Evolutionary conservation across 371 early-diverging fungal genomes (phyloP), one percentile per base, ranked within the genome.

Genomic region (Haplosporangium sp.): DNA sequence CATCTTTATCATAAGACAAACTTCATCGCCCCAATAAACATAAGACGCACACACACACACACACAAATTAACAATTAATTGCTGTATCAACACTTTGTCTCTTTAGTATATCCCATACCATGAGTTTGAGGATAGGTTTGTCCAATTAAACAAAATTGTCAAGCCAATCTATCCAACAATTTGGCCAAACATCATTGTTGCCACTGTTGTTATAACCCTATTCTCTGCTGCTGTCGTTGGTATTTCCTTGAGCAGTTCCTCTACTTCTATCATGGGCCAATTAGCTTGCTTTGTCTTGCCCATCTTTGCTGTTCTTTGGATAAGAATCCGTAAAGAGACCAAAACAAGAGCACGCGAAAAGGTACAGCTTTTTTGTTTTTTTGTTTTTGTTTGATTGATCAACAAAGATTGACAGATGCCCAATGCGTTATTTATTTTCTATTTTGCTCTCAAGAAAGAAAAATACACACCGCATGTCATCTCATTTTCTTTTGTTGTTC

Each of bases 251-350:
- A 58, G 44, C 13, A 63, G 74, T 2, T 56, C 72, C 4, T 53
- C 61, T 8, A 59, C 73, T 19, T 44, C 73, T 0, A 69, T 72
- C 55, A 66, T 78, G 74, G 66, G 67, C 2, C 79, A 79, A 19
- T 74, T 71, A 2, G 67, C 74, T 4, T 79, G 79, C 35, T 79
- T 79, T 11, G 9, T 79, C 44, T 39, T 79, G 2, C 79, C 79
- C 35, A 59, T 79, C 50, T 39, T 67, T 11, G 52, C 64, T 10
- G 59, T 79, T n/a, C 60, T 79, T 55, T 79, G 79, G 79, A 19
- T 70, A 63, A 45, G 71, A 34, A 45, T 79, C 48, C 66, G 79
- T 9, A 79, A 67, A 59, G 74, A 74, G n/a, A 61, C 63, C 13
- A 70, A 59, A 15, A 57, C 70, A n/a, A 66, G 57, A 9, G 74